Percentiles rank a stretch among this genome's conserved stretches.
Evolutionary conservation across 2,329 filamentous ascomycete genomes (phyloP).

Genomic region (Orbilia blumenaviensis): DNA sequence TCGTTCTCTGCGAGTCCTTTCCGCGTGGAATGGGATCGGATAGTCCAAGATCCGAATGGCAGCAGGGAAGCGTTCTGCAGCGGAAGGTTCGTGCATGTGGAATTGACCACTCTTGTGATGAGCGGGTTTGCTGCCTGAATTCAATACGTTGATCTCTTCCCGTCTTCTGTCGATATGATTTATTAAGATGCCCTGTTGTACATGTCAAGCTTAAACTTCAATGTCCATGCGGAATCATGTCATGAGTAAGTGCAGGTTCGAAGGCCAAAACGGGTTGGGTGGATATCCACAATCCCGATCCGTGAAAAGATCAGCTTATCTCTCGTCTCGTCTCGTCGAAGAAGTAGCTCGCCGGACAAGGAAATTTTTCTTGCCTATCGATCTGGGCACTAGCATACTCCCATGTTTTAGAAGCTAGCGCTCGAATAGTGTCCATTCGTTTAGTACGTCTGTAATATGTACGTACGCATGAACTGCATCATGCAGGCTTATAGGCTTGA

Average conservation of each 20-base stretch:
- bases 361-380: background rate
- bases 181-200: background rate
- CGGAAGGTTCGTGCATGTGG: background rate
- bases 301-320: background rate
- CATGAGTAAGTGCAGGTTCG: background rate
- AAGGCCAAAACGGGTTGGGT: background rate
- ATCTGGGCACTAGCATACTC: background rate
- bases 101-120: background rate
- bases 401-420: background rate
- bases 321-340: background rate
- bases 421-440: background rate
- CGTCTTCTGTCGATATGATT: background rate
- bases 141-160: background rate
- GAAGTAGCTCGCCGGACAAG: background rate
- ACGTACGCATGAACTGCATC: constrained; percentile 9
- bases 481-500: background rate
- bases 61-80: background rate
- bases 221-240: too few relatives aligned
- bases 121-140: background rate
- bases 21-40: background rate
- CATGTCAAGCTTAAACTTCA: background rate
- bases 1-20: background rate
- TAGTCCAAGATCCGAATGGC: constrained; percentile 1
- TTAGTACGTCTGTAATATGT: background rate
- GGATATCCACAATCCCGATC: background rate